Evolutionary conservation across 768 basidiomycete genomes (phyloP), one percentile per base, ranked within the genome.

Genomic region (Leucocoprinus leucothites): DNA sequence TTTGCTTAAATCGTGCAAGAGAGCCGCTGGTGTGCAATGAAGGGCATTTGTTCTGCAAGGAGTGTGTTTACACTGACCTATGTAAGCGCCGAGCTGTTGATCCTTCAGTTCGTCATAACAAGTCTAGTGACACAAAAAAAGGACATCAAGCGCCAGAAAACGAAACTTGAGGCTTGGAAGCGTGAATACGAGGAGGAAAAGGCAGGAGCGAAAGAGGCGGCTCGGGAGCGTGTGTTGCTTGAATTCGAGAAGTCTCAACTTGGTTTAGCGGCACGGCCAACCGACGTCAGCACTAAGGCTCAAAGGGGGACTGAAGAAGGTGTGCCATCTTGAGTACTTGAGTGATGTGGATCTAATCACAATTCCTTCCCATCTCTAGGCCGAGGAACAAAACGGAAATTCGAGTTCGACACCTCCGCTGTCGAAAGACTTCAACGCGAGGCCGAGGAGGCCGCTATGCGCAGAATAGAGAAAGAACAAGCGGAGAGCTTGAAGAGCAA

Each of bases 1-100:
- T 97, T 13, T 99, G 96, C 68, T 74, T 97, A 34, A 85, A 91
- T 51, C 79, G 81, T 40, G 94, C 91, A 4, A 75, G 90, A 46
- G 88, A 94, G 49, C 93, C 96, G 0, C 75, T 95, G 31, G 82
- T 87, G 9, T 98, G 97, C 64, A 69, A 75, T 25, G 81, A 90
- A 48, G 97, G 97, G 0, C 97, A 98, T 70, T 61, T 98, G 21
- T 98, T 94, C 68, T 99, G 97, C 79, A 92, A 89, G 66, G 96
- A 98, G 72, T 98, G 97, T 63, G 87, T 88, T 22, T 84, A 94
- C 57, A 83, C 87, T 1, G 91, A 95, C 65, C 82, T 96, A 25
- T 68, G 89, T 91, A 72, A 67, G 87, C 73, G 51, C 19, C 9
- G 36, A 11, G 22, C 26, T 7, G 16, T 43, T 26, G 36, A 18